Base-by-base conservation (phyloP, 2,329 filamentous ascomycete genomes). In the Coniochaeta pulveracea region DNA sequence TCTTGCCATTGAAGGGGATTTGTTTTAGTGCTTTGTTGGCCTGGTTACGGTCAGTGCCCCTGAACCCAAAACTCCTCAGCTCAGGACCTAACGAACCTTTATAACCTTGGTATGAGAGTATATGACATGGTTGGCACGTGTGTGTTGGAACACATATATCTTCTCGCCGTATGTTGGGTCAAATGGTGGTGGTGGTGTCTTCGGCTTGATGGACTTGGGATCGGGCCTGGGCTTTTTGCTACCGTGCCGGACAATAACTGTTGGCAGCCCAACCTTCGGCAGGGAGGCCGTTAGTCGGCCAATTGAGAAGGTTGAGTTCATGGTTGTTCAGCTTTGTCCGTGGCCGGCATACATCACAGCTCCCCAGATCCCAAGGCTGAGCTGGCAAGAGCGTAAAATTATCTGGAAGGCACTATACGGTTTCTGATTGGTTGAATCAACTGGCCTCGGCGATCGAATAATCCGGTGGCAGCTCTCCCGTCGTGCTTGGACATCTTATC, bases 1-100 rank as follows among this genome's bases (percentile, higher is more conserved):
- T 80, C 52, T 80, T 81, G 55, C 76, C 76, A 42, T 75, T 74
- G 59, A 69, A 81, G 30, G 72, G 68, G 39, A 81, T 44, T 29
- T 56, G 53, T 9, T 40, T 34, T 17, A 49, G 37, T 12, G 48
- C 46, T 39, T 47, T 45, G 38, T 46, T 50, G 35, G 35, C 25
- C 52, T 55, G 37, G 14, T 10, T 21, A 19, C 11, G 8, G 28
- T 31, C 18, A 31, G 28, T 15, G 16, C 9, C 6, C 3, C 27
- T 3, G 10, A 14, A 5, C 15, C 3, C 4, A 10, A 3, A 4
- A 14, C 14, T 22, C n/a, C n/a, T n/a, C n/a, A 16, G 9, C 9
- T 3, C 6, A 19, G 6, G 4, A 14, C 4, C 6, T 15, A 12
- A 49, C 62, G 27, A 47, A 72, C 69, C 43, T 66, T 54, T 8